phyloP scores from a whole-genome alignment of 2,329 filamentous ascomycete species.

The Cercospora sp. region DNA sequence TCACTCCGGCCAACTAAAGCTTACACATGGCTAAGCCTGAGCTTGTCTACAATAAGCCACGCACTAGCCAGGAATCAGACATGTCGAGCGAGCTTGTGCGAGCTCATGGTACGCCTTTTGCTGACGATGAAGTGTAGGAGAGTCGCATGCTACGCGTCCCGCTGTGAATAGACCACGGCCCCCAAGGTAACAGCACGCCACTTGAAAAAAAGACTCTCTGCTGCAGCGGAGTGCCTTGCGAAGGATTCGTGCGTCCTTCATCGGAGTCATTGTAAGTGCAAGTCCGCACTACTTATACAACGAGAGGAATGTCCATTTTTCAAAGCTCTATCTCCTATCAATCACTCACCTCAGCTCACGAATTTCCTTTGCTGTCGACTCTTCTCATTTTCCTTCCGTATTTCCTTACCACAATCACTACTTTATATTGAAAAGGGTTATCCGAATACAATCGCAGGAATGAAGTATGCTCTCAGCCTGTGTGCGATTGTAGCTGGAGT shows the following conservation, averaged over 20 bases:
- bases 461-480: slow-evolving; percentile 18
- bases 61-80: background rate
- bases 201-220: background rate
- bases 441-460: background rate
- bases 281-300: background rate
- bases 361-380: background rate
- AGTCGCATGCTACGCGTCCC: background rate
- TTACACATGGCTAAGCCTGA: background rate
- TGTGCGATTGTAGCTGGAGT: slow-evolving; percentile 14
- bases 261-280: background rate
- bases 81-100: background rate
- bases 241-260: background rate
- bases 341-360: background rate
- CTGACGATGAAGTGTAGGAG: background rate
- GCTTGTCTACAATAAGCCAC: background rate
- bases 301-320: too few relatives aligned
- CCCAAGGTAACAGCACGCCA: background rate
- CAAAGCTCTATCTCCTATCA: background rate
- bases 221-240: background rate
- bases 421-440: background rate
- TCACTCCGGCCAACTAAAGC: background rate
- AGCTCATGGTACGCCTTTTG: background rate
- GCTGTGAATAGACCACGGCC: background rate
- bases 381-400: background rate
- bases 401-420: slow-evolving; percentile 2